Conservation (phyloP, 2,329 filamentous ascomycete genomes). For the Elsinoe arachidis region DNA sequence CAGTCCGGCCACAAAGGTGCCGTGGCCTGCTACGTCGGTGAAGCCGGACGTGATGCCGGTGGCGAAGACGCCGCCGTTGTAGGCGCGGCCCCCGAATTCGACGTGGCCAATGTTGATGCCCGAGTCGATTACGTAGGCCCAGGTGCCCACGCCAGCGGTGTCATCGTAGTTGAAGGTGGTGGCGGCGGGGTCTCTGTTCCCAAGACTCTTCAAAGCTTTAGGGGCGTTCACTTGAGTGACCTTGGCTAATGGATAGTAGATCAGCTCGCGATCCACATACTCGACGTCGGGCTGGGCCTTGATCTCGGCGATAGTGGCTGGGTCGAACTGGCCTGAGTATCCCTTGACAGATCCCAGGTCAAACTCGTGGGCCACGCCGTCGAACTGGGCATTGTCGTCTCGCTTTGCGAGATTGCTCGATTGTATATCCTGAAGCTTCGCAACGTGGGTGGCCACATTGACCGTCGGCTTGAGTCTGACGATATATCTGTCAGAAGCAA, state of each 20-base stretch:
- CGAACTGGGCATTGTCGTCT: not conserved
- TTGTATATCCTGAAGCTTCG: not conserved
- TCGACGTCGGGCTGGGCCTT: slow-evolving; percentile 33
- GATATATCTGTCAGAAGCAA: not conserved
- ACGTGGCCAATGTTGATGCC: slow-evolving; percentile 21
- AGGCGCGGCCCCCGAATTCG: slow-evolving; percentile 25
- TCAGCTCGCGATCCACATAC: not conserved
- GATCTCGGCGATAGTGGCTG: slow-evolving; percentile 32
- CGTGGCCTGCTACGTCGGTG: slow-evolving; percentile 50
- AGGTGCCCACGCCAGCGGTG: slow-evolving; percentile 24
- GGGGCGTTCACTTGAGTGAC: slow-evolving; percentile 18
- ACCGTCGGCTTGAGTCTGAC: not conserved
- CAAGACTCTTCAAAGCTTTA: not conserved
- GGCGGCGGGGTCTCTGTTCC: slow-evolving; percentile 23
- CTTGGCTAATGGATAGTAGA: slow-evolving; percentile 26
- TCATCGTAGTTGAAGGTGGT: slow-evolving; percentile 25
- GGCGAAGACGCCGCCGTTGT: slow-evolving; percentile 23
- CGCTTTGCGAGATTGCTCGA: not conserved
- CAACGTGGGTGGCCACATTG: not conserved
- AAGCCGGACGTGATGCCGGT: slow-evolving; percentile 14
- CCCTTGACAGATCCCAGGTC: slow-evolving; percentile 32
- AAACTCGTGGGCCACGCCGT: slow-evolving; percentile 27
- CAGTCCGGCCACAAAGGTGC: slow-evolving; percentile 52
- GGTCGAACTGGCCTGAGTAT: slow-evolving; percentile 29
- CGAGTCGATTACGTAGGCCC: slow-evolving; percentile 33